Percentiles rank a stretch among this genome's conserved stretches.
phyloP scores from a whole-genome alignment of 169 alveolate species.

The Cryptosporidium muris region DNA sequence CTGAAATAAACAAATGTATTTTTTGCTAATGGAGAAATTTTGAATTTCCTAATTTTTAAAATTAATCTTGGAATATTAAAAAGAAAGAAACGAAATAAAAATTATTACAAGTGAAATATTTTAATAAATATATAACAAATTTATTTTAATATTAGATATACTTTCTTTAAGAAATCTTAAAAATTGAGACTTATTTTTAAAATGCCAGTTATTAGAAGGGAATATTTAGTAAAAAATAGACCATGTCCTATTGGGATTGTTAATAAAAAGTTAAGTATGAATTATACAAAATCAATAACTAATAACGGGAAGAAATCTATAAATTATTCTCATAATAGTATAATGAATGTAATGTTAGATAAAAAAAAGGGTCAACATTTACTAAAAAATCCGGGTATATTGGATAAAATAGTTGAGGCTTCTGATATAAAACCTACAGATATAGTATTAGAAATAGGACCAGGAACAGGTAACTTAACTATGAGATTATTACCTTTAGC shows the following conservation, averaged over 20 bases:
- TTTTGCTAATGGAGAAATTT: too few species aligned
- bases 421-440: slow-evolving; percentile 97
- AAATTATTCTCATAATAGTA: neutral
- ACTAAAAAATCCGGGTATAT: slow-evolving; percentile 96
- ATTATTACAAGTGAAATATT: neutral
- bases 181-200: neutral
- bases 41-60: neutral
- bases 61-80: neutral
- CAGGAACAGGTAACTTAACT: slow-evolving; percentile 98
- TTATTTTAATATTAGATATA: too few species aligned
- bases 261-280: slow-evolving; percentile 1
- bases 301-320: slow-evolving; percentile 22
- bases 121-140: neutral
- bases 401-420: slow-evolving; percentile 93
- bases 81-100: neutral
- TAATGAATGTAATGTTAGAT: slow-evolving; percentile 82
- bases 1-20: too few species aligned
- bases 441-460: slow-evolving; percentile 97
- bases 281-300: neutral
- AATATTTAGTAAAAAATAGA: slow-evolving; percentile 41
- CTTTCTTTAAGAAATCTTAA: neutral
- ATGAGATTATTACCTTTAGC: slow-evolving; percentile 93
- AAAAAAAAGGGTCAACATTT: slow-evolving; percentile 97
- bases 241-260: slow-evolving; percentile 20
- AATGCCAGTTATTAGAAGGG: slow-evolving; percentile 59